phyloP scores from a whole-genome alignment of 2,329 filamentous ascomycete genomes.

The Cucurbitaria berberidis region DNA sequence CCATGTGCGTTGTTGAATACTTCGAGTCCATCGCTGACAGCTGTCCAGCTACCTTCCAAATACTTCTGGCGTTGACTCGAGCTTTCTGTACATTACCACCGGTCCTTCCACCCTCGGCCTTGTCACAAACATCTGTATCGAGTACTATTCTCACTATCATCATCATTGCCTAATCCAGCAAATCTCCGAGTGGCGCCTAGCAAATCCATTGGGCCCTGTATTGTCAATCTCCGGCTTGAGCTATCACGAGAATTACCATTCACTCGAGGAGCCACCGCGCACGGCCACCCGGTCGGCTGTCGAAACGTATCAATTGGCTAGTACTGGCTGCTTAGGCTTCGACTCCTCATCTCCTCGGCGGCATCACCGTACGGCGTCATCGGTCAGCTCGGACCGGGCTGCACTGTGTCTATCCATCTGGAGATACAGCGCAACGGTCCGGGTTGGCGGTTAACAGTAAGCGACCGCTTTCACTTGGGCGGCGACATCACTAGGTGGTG shows the following conservation, averaged over 20 bases:
- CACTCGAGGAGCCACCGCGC: constrained; percentile 36
- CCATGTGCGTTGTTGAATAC: constrained; percentile 20
- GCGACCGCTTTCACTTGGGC: constrained; percentile 15
- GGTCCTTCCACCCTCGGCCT: constrained; percentile 3
- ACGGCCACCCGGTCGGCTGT: constrained; percentile 25
- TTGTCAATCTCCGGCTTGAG: constrained; percentile 25
- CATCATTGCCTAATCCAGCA: constrained; percentile 37
- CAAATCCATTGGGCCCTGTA: constrained; percentile 12
- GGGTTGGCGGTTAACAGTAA: constrained; percentile 40
- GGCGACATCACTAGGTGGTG: neutral
- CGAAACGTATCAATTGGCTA: constrained; percentile 44
- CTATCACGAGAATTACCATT: constrained; percentile 44
- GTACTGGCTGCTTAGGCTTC: constrained; percentile 30
- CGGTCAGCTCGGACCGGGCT: constrained; percentile 41
- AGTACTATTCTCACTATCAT: constrained; percentile 30
- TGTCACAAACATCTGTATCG: constrained; percentile 14
- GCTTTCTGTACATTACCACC: constrained; percentile 34
- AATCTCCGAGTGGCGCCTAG: constrained; percentile 38
- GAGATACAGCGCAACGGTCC: constrained; percentile 44
- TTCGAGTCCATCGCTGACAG: constrained; percentile 31
- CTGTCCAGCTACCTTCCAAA: constrained; percentile 28
- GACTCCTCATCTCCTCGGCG: constrained; percentile 35
- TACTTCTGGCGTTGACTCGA: constrained; percentile 22
- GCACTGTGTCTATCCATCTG: constrained; percentile 39
- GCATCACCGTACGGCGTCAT: constrained; percentile 29